phyloP scores from a whole-genome alignment of 1,139 yeast species.

The Cylindricascospora bacillispora region DNA sequence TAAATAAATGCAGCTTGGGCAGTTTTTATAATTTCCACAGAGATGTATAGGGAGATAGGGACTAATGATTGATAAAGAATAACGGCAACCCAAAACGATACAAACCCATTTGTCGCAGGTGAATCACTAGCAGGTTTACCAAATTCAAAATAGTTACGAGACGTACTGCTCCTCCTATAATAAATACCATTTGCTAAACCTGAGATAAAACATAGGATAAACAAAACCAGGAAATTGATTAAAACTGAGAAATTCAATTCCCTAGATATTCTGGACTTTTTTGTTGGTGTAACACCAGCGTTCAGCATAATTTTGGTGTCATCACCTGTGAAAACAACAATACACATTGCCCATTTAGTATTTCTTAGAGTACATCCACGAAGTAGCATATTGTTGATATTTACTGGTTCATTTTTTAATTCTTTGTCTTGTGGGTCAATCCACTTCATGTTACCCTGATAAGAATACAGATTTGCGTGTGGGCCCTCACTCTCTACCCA shows the following conservation, averaged over 20 bases:
- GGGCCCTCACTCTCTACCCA: conserved; percentile 92
- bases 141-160: conserved; percentile 61
- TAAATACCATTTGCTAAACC: conserved; percentile 75
- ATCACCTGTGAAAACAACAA: conserved; percentile 78
- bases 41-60: conserved; percentile 88
- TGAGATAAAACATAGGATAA: conserved; percentile 67
- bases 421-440: conserved; percentile 33
- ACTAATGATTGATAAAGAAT: conserved; percentile 85
- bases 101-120: conserved; percentile 67
- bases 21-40: conserved; percentile 90
- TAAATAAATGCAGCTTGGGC: conserved; percentile 88
- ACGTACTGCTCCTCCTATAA: conserved; percentile 39
- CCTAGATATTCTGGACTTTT: conserved; percentile 67
- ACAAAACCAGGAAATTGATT: conserved; percentile 62
- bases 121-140: conserved; percentile 43
- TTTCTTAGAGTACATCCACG: conserved; percentile 91
- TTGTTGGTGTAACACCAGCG: conserved; percentile 87
- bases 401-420: conserved; percentile 52
- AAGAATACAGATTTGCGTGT: conserved; percentile 68
- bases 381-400: conserved; percentile 64
- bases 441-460: conserved; percentile 48
- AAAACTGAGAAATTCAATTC: conserved; percentile 75
- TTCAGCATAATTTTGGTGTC: conserved; percentile 91
- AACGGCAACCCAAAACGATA: conserved; percentile 79
- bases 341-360: conserved; percentile 87